phyloP scores from a whole-genome alignment of 2,329 filamentous ascomycete species.

The Fusarium udum region DNA sequence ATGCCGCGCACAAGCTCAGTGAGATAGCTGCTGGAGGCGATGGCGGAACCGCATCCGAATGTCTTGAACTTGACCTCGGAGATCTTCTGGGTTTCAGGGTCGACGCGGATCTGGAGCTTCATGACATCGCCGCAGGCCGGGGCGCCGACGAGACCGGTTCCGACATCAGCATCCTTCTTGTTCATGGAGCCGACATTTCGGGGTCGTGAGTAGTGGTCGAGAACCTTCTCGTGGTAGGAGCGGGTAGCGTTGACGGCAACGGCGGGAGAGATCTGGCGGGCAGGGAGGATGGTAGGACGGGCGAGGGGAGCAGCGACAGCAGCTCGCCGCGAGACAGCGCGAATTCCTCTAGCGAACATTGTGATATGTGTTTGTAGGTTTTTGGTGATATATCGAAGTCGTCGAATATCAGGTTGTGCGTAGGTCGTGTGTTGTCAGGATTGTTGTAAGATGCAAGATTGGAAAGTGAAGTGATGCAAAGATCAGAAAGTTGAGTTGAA shows the following conservation, averaged over 20 bases:
- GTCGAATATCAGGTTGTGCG: neutral
- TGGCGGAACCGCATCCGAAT: constrained; percentile 93
- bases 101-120: constrained; percentile 83
- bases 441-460: constrained; percentile 11
- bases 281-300: constrained; percentile 50
- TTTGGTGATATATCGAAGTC: constrained; percentile 6
- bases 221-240: constrained; percentile 64
- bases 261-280: constrained; percentile 55
- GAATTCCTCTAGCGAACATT: constrained; percentile 60
- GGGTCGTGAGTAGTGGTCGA: constrained; percentile 62
- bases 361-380: constrained; percentile 31
- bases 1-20: constrained; percentile 96
- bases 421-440: constrained; percentile 10
- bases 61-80: constrained; percentile 98
- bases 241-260: constrained; percentile 54
- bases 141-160: constrained; percentile 89
- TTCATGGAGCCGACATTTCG: constrained; percentile 66
- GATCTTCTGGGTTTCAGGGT: constrained; percentile 87
- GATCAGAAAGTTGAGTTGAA: constrained; percentile 12
- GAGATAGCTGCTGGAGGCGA: constrained; percentile 92
- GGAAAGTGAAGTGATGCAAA: constrained; percentile 22
- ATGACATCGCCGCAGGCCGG: constrained; percentile 92
- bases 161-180: constrained; percentile 84
- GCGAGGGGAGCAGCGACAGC: constrained; percentile 51
- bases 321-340: constrained; percentile 56